Base-by-base conservation (phyloP, 306 rosid species). In the Luffa acutangula region DNA sequence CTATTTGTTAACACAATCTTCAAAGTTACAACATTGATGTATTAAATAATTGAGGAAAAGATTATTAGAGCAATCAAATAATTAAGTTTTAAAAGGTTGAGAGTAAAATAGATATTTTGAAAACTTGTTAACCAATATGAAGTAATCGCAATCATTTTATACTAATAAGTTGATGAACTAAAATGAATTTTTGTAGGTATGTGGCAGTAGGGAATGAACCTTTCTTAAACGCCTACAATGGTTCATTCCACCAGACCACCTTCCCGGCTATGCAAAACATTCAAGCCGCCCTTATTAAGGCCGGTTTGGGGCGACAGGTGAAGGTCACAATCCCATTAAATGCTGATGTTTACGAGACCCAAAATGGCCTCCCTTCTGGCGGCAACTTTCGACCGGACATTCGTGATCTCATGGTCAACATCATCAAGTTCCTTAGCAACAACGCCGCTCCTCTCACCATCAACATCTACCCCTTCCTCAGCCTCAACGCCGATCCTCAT, bases 151-250 rank as follows among this genome's bases (percentile, higher is more conserved):
- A 25, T 1, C 31, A 25, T 25, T 25, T 0, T 25, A 25, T 25
- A 25, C 31, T 25, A 25, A 25, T 25, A 25, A 25, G 31, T 25
- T 25, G 0, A 25, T 25, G 31, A 25, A 25, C 31, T 25, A 25
- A 25, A 25, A 25, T 25, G 31, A 25, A 25, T 25, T 25, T 25
- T 25, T 25, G 5, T 75, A 91, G 99, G 83, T 79, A 89, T 64
- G 92, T 96, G 43, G 99, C 98, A 0, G 94, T 96, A 20, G 99
- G 98, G 0, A 96, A 96, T 80, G 99, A 96, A 81, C 98, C 98
- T 20, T 96, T 96, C 82, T 89, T 96, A 6, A 81, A 84, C 45
- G 60, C 93, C 56, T 96, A 93, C 88, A 90, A 93, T 51, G 93
- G 89, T 52, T 21, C 66, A 5, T 96, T 89, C 79, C 84, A 82